Evolutionary conservation across 2,329 filamentous ascomycete genomes (phyloP).

Genomic region (Aurifilum marmelostoma): DNA sequence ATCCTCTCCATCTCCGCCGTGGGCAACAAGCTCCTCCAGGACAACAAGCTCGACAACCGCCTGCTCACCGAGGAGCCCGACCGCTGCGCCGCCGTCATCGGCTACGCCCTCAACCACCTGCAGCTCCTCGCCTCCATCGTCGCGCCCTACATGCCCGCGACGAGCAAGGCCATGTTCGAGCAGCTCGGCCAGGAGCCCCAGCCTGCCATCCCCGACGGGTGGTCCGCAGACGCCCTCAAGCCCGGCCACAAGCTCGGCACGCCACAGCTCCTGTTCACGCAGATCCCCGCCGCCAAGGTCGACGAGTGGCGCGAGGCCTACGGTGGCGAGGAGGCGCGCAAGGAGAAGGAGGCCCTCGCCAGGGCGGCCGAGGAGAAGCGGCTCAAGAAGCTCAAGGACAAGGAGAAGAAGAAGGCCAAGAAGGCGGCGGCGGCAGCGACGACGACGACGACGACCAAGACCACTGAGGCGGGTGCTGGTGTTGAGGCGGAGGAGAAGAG

Average conservation of each 20-base stretch:
- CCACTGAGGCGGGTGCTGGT: constrained; percentile 10
- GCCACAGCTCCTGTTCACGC: constrained; percentile 78
- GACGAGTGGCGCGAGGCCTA: constrained; percentile 82
- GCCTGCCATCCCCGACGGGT: constrained; percentile 66
- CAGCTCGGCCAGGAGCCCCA: constrained; percentile 70
- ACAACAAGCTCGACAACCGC: constrained; percentile 47
- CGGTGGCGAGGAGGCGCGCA: constrained; percentile 66
- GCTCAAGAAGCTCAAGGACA: constrained; percentile 53
- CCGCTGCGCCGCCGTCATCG: constrained; percentile 63
- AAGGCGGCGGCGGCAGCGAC: constrained; percentile 35
- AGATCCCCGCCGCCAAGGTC: constrained; percentile 80
- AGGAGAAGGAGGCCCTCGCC: constrained; percentile 65
- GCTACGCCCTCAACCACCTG: constrained; percentile 81
- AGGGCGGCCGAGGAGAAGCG: constrained; percentile 56
- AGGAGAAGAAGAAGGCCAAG: constrained; percentile 52
- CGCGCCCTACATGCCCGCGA: constrained; percentile 84
- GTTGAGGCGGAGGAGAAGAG: constrained; percentile 35
- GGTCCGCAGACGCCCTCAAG: constrained; percentile 63
- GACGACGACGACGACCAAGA: not conserved
- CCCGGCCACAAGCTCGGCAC: constrained; percentile 81
- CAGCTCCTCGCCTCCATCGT: constrained; percentile 80
- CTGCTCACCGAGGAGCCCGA: constrained; percentile 57
- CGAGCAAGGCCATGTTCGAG: constrained; percentile 71
- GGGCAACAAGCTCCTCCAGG: constrained; percentile 56
- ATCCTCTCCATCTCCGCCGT: constrained; percentile 68